These are phyloP conservation scores for Iberis amara DNA, from an alignment of 441 rosid genomes.

Conservation along the genomic window DNA sequence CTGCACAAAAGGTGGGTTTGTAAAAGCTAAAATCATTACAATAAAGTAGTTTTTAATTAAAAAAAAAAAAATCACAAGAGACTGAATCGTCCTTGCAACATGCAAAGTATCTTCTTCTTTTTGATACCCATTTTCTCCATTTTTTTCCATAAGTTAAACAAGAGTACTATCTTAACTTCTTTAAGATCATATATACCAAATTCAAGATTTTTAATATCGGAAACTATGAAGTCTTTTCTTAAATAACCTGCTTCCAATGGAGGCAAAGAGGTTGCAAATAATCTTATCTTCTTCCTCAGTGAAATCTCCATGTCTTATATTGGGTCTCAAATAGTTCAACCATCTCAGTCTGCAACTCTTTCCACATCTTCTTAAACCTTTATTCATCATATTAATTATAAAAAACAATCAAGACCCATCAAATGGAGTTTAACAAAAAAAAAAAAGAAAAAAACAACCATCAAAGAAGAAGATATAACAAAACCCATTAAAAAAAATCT, in stretches of 20 bases:
- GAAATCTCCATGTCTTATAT: slow-evolving; percentile 87
- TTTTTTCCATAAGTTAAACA: slow-evolving; percentile 12
- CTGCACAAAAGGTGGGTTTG: slow-evolving; percentile 28
- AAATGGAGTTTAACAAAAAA: too few relatives aligned
- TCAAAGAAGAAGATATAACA: neutral
- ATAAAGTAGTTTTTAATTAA: neutral
- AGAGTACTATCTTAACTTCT: neutral
- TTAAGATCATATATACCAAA: neutral
- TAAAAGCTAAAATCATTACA: slow-evolving; percentile 18
- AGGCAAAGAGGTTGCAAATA: slow-evolving; percentile 61
- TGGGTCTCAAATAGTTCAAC: slow-evolving; percentile 92
- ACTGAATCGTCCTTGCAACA: slow-evolving; percentile 28
- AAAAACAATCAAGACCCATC: too few relatives aligned
- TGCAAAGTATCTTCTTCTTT: slow-evolving; percentile 27
- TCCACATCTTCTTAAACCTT: slow-evolving; percentile 86
- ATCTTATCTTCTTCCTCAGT: slow-evolving; percentile 74
- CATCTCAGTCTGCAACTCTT: slow-evolving; percentile 93
- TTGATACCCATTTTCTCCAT: slow-evolving; percentile 11
- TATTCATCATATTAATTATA: neutral
- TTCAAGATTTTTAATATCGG: neutral
- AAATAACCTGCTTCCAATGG: slow-evolving; percentile 82
- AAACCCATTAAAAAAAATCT: neutral
- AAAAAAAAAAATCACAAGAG: neutral
- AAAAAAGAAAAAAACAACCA: neutral
- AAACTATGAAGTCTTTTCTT: neutral